Base-by-base conservation (phyloP, 2,329 filamentous ascomycete species). In the Claviceps sp. region DNA sequence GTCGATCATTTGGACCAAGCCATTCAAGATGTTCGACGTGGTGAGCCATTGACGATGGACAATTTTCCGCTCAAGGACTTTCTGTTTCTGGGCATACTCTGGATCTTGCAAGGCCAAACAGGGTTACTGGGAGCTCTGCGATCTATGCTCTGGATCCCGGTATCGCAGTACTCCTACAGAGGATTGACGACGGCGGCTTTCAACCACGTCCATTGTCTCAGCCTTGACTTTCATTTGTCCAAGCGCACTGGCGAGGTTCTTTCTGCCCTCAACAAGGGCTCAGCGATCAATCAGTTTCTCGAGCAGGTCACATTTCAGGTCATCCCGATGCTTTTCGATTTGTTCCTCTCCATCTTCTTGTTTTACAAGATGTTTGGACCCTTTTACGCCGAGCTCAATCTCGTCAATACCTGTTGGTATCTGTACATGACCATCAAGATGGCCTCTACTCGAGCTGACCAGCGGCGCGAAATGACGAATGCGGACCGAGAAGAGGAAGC, bases 221-320 rank as follows among this genome's bases (percentile, higher is more conserved):
- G 90, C 66, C 77, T 97, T 58, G 93, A 97, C 65, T 98, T 98
- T 63, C 93, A 98, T 64, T 78, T 97, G 3, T 89, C 89, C 50
- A 98, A 98, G 70, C 88, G 91, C 63, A 98, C 93, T 0, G 93
- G 93, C 56, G 93, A 98, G 68, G 89, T 98, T 10, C 73, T 97
- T 16, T 97, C 91, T 14, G 93, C 93, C 1, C 76, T 98, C 57
- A 95, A 93, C 71, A 98, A 98, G 67, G 93, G 93, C 46, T 90
- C 85, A 55, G 87, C 91, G 3, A 95, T 98, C 73, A 97, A 97
- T 63, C 89, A 86, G 5, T 98, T 98, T 65, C 77, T 98, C 52
- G 93, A 97, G 68, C 89, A 95, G 68, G 82, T 96, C 58, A 97
- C 91, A 0, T 98, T 98, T 64, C 87, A 94, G 64, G 88, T 98